Evolutionary conservation across 352 stramenopile genomes (phyloP), one percentile per base, ranked within the genome.

Genomic region (Phytopythium boreale): DNA sequence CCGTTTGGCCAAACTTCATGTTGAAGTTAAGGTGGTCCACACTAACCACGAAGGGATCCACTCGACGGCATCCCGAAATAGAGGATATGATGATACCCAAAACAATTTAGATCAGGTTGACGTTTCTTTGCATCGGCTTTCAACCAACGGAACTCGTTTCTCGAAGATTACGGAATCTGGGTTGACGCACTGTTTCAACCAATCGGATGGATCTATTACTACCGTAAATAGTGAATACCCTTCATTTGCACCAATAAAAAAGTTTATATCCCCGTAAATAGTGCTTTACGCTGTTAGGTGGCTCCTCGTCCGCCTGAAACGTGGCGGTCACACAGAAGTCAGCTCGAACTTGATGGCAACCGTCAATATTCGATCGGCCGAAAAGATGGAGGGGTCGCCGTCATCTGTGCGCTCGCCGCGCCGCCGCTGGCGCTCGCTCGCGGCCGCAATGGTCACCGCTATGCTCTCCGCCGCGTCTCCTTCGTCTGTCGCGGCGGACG

Each of bases 391-490:
- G 22, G 9, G 22, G 47, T 36, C 47, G 24, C 24, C 24, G 47
- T 10, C 44, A 8, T 34, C 47, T 29, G 12, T 19, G 47, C 24
- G 22, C 24, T 34, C 22, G 12, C 47, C 24, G 47, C 47, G 24
- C 12, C 47, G 47, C 47, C 47, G 47, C 47, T 53, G 47, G 47
- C 47, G 47, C 47, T 53, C 47, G 10, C 47, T 53, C 47, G 47
- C 22, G 10, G 44, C 44, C 24, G 24, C 47, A 0, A 24, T 22
- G 46, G 22, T 10, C 46, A 52, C 46, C 46, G 22, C n/a, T 22
- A 20, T 31, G 46, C n/a, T 52, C 20, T 31, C 22, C 46, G n/a
- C 22, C 46, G 22, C 11, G 9, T 31, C 46, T 26, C 7, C 10
- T 31, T 20, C 1, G 20, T 11, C 46, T 1, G 8, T 20, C 2